Percentiles rank a stretch among this genome's conserved stretches.
These are phyloP conservation scores for Barnettozyma sp. DNA, from an alignment of 805 yeast species.

Conservation along the genomic window DNA sequence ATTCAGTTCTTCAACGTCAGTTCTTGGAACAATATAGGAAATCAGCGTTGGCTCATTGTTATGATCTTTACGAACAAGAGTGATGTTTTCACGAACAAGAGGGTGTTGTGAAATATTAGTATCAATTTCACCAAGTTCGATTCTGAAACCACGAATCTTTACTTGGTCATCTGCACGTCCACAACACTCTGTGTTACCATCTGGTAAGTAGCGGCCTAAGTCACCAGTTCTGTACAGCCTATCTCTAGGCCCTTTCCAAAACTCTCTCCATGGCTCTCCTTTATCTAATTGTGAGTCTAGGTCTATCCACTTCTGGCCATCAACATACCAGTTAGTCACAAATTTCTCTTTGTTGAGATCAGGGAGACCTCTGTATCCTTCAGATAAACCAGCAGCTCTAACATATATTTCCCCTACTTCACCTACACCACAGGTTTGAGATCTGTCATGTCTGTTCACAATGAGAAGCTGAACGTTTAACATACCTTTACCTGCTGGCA, in stretches of 20 bases:
- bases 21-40: conserved; percentile 85
- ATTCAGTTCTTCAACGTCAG: conserved; percentile 40
- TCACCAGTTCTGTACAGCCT: conserved; percentile 96
- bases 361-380: conserved; percentile 89
- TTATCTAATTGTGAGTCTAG: conserved; percentile 41
- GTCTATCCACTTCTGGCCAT: conserved; percentile 53
- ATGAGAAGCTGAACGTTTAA: conserved; percentile 87
- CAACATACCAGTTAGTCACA: conserved; percentile 84
- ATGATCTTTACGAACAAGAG: conserved; percentile 85
- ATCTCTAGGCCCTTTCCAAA: conserved; percentile 93
- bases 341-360: conserved; percentile 85
- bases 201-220: conserved; percentile 92
- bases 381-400: conserved; percentile 96
- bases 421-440: conserved; percentile 95
- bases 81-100: conserved; percentile 83
- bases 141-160: conserved; percentile 96
- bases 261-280: conserved; percentile 58
- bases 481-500: conserved; percentile 99
- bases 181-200: conserved; percentile 95
- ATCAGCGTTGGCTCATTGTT: conserved; percentile 89
- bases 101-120: conserved; percentile 95
- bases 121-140: conserved; percentile 96
- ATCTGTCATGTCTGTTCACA: conserved; percentile 82
- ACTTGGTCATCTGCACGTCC: conserved; percentile 99
- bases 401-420: conserved; percentile 98